phyloP scores from a whole-genome alignment of 2,329 filamentous ascomycete species.

The Colletotrichum tamarilloi region DNA sequence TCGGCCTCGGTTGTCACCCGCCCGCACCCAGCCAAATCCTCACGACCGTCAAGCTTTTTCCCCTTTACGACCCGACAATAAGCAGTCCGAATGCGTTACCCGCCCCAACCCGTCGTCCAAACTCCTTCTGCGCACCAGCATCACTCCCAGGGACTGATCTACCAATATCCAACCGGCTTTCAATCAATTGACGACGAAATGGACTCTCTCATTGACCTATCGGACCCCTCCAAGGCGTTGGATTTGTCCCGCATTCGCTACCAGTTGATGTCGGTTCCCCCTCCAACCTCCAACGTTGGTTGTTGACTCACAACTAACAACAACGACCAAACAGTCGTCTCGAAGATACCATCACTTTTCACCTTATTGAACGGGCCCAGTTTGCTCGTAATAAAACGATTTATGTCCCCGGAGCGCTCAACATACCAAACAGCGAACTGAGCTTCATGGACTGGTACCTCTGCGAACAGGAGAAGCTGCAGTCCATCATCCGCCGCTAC shows the following conservation, averaged over 20 bases:
- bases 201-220: slow-evolving; percentile 91
- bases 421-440: slow-evolving; percentile 77
- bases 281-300: slow-evolving; percentile 24
- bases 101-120: slow-evolving; percentile 14
- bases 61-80: slow-evolving; percentile 18
- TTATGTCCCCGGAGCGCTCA: slow-evolving; percentile 83
- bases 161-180: neutral
- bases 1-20: slow-evolving; percentile 23
- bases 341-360: slow-evolving; percentile 97
- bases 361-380: slow-evolving; percentile 97
- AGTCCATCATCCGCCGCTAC: slow-evolving; percentile 94
- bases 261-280: slow-evolving; percentile 80
- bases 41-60: slow-evolving; percentile 14
- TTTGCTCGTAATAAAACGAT: slow-evolving; percentile 93
- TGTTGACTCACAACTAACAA: neutral
- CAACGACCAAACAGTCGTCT: slow-evolving; percentile 74
- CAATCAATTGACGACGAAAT: slow-evolving; percentile 59
- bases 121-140: slow-evolving; percentile 15
- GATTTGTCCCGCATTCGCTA: slow-evolving; percentile 93
- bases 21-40: neutral
- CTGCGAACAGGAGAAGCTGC: slow-evolving; percentile 86
- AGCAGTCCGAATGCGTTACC: slow-evolving; percentile 24
- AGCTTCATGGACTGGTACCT: slow-evolving; percentile 97
- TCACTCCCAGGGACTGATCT: neutral
- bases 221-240: slow-evolving; percentile 84